A percentile compares a stretch with the other conserved stretches of the same genome.
phyloP scores from a whole-genome alignment of 257 asterid species.

The Parsonsia alboflavescens region DNA sequence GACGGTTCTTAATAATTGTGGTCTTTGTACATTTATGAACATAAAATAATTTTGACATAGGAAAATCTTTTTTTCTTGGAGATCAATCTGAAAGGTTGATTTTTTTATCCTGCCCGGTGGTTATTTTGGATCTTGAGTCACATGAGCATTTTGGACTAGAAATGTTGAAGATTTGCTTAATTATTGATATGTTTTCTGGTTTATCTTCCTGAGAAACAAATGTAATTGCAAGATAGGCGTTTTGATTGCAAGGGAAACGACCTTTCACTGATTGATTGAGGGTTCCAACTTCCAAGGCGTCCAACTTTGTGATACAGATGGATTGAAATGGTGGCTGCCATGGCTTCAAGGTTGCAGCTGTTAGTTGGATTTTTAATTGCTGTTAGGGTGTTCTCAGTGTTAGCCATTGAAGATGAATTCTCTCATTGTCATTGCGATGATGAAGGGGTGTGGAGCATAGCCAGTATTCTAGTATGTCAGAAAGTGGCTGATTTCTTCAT shows the following conservation, averaged over 20 bases:
- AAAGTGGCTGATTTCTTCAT: conserved; percentile 44
- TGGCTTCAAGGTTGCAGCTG: conserved; percentile 24
- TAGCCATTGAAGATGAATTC: conserved; percentile 30
- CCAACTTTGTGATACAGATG: conserved; percentile 18
- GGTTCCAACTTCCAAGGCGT: conserved; percentile 4
- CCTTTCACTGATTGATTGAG: conserved; percentile 14
- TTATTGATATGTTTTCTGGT: conserved; percentile 11
- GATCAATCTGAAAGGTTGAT: conserved; percentile 6
- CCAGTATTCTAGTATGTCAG: conserved; percentile 30
- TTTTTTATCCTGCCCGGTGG: conserved; percentile 8
- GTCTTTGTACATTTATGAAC: neutral
- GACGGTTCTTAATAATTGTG: neutral
- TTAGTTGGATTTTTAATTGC: conserved; percentile 26
- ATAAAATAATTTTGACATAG: neutral
- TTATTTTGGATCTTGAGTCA: conserved; percentile 27
- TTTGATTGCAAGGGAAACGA: conserved; percentile 4
- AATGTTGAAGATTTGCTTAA: conserved; percentile 15
- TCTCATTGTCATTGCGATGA: conserved; percentile 35
- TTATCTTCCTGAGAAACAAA: conserved; percentile 9
- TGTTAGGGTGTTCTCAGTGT: conserved; percentile 16
- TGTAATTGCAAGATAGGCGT: conserved; percentile 22
- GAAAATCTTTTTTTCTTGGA: conserved; percentile 4
- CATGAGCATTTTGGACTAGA: conserved; percentile 23
- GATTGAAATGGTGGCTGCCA: conserved; percentile 17
- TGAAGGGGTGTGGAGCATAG: conserved; percentile 36